Conservation (phyloP, 2,329 filamentous ascomycete genomes). For the Scopulariopsis brevicaulis region DNA sequence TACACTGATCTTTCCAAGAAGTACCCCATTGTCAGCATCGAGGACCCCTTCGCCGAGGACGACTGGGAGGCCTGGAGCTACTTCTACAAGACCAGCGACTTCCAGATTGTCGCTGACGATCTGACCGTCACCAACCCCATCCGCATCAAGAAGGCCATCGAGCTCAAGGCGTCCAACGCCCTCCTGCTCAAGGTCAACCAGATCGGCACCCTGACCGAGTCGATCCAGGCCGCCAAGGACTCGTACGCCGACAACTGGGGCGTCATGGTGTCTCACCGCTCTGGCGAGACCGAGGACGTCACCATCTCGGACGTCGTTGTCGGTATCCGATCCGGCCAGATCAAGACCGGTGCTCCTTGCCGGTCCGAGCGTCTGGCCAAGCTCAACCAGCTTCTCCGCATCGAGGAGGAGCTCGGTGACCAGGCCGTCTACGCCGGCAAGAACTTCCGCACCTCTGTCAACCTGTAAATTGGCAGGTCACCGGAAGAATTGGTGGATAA, state of each 20-base stretch:
- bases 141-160: slow-evolving; percentile 99
- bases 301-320: slow-evolving; percentile 98
- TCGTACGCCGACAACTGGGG: slow-evolving; percentile 93
- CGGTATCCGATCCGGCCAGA: slow-evolving; percentile 91
- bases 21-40: slow-evolving; percentile 97
- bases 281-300: slow-evolving; percentile 98
- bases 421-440: slow-evolving; percentile 85
- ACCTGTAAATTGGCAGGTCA: slow-evolving; percentile 51
- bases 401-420: slow-evolving; percentile 95
- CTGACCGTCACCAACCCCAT: slow-evolving; percentile 97
- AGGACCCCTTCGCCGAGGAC: slow-evolving; percentile 98
- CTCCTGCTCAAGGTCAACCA: slow-evolving; percentile 99
- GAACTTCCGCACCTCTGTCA: slow-evolving; percentile 86
- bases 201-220: slow-evolving; percentile 97
- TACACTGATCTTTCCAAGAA: slow-evolving; percentile 83
- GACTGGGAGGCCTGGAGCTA: slow-evolving; percentile 99
- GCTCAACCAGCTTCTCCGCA: slow-evolving; percentile 99
- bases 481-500: background rate
- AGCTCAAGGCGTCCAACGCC: slow-evolving; percentile 97
- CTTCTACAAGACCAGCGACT: slow-evolving; percentile 98
- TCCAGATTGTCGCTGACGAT: slow-evolving; percentile 98
- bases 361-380: slow-evolving; percentile 98
- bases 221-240: slow-evolving; percentile 98
- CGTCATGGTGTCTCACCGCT: slow-evolving; percentile 99
- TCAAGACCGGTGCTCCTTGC: slow-evolving; percentile 96